Evolutionary conservation across 2,329 filamentous ascomycete genomes (phyloP), one percentile per base, ranked within the genome.

Genomic region (Clonostachys rhizophaga): DNA sequence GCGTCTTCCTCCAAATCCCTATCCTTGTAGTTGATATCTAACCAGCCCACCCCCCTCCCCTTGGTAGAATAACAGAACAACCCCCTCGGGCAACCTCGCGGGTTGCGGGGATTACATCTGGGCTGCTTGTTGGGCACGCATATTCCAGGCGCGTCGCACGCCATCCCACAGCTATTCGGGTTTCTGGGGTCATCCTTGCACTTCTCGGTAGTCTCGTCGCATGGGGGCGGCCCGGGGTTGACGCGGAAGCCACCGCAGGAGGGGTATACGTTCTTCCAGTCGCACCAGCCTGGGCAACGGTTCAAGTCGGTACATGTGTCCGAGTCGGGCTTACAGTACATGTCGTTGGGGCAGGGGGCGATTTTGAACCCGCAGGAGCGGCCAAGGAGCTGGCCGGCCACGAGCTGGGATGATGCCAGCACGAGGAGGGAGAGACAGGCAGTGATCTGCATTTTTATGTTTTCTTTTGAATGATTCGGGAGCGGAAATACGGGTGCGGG

Each of bases 161-260:
- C 55, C 52, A 56, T 49, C 11, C 56, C 56, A 47, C 58, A 59
- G 20, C 49, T 33, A 53, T 55, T 10, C 47, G 44, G 41, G 6
- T 34, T 42, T 36, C 65, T 59, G 11, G 67, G 65, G 24, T 70
- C 65, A 47, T 68, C 56, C 13, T 57, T 48, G 45, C 67, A 70
- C 3, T 9, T 30, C 24, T 51, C 47, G 3, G 52, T 52, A 11
- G 52, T 52, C 16, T 48, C 47, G 33, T 53, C 48, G 52, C 65
- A 69, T 10, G 24, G 24, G 9, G 24, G 24, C 1, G 48, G 42
- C 1, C 48, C 44, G 7, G 64, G 63, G 11, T 49, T 47, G 13
- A 49, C 10, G 2, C 50, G 51, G 41, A 55, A 52, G 6, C 66
- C 65, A 9, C 66, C 67, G 47, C 67, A 70, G 11, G 49, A 43